Evolutionary conservation across 1,139 yeast species (phyloP).

Genomic region (Pichia sp.): DNA sequence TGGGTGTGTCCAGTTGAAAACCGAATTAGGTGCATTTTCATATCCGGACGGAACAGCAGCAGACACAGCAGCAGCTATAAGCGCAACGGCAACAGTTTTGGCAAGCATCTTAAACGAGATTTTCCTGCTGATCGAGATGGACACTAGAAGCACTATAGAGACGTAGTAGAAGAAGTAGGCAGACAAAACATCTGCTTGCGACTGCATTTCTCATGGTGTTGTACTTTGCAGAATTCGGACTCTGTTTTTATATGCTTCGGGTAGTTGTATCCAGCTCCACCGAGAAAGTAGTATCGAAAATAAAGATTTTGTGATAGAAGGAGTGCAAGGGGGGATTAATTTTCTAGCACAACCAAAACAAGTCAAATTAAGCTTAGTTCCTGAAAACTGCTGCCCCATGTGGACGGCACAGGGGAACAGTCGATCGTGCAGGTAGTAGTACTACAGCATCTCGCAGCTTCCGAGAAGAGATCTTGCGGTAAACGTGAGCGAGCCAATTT

Average conservation of each 20-base stretch:
- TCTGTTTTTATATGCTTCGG: neutral
- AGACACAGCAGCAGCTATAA: conserved; percentile 6
- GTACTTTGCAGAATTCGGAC: neutral
- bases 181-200: neutral
- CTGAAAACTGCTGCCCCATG: neutral
- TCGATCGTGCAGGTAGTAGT: too few relatives aligned
- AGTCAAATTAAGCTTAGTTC: neutral
- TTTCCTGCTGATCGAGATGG: conserved; percentile 4
- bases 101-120: conserved; percentile 6
- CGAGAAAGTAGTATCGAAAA: too few relatives aligned
- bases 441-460: too few relatives aligned
- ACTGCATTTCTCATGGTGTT: neutral
- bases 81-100: conserved; percentile 4
- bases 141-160: neutral
- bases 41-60: conserved; percentile 8
- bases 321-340: neutral
- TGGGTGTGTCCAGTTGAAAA: conserved; percentile 12
- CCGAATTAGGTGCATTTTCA: conserved; percentile 6
- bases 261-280: too few relatives aligned
- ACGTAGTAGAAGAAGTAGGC: neutral
- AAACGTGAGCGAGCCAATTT: neutral
- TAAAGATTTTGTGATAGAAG: neutral
- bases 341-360: too few relatives aligned
- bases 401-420: neutral
- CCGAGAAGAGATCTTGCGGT: neutral